These are phyloP conservation scores for Lolium rigidum DNA, from an alignment of 176 grass and related monocot species.

Conservation along the genomic window DNA sequence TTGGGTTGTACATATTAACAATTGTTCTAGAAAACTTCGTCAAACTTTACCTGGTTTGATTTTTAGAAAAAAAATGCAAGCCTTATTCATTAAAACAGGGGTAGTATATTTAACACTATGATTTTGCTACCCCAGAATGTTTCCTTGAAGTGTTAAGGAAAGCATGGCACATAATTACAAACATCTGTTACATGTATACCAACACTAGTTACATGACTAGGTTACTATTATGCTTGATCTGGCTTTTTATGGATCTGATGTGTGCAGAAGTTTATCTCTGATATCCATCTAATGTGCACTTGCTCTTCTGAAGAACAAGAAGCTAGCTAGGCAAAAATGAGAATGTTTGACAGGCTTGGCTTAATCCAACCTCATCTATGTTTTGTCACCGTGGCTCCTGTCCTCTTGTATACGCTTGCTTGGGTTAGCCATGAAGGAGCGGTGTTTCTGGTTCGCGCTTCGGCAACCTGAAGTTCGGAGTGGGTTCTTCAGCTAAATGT, in stretches of 20 bases:
- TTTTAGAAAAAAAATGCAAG: too few species aligned
- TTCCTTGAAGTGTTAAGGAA: neutral
- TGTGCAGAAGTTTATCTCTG: neutral
- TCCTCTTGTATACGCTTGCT: too few species aligned
- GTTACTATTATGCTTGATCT: neutral
- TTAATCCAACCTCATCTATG: neutral
- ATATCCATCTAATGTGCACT: neutral
- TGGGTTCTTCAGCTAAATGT: neutral
- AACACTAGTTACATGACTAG: neutral
- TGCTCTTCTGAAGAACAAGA: neutral
- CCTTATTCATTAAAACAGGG: too few species aligned
- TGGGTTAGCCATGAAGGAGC: too few species aligned
- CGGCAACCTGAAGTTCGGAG: too few species aligned
- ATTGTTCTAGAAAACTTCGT: too few species aligned
- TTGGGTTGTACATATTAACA: too few species aligned
- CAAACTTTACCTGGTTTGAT: too few species aligned
- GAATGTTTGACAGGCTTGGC: neutral
- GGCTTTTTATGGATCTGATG: neutral
- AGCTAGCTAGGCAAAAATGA: neutral
- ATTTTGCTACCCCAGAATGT: neutral
- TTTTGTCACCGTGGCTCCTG: neutral
- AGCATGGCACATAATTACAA: too few species aligned
- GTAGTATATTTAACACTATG: neutral
- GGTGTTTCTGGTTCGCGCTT: too few species aligned
- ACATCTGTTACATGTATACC: too few species aligned